These are phyloP conservation scores for Yarrowia sp. DNA, from an alignment of 805 yeast species.

Conservation along the genomic window DNA sequence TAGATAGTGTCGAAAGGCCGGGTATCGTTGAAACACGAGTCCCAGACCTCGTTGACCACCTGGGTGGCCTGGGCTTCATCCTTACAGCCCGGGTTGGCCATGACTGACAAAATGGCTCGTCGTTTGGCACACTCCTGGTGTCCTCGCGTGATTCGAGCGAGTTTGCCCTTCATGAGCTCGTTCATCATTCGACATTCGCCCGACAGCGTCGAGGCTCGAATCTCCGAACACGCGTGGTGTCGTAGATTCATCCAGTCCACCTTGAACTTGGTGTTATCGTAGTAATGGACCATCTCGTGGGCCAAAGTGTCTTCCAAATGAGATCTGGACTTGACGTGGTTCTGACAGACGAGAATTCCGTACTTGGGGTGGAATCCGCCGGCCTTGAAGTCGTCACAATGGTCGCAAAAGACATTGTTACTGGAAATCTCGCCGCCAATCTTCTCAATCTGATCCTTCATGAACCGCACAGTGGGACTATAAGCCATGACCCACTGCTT, in stretches of 20 bases:
- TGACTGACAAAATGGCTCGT: slow-evolving; percentile 83
- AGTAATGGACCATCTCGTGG: slow-evolving; percentile 93
- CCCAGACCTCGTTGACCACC: slow-evolving; percentile 88
- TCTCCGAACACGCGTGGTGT: slow-evolving; percentile 97
- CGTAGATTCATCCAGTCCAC: slow-evolving; percentile 84
- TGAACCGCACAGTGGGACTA: slow-evolving; percentile 80
- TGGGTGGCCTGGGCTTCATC: slow-evolving; percentile 74
- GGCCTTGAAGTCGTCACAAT: slow-evolving; percentile 80
- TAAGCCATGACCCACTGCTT: slow-evolving; percentile 79
- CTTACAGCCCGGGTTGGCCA: slow-evolving; percentile 84
- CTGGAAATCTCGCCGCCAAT: slow-evolving; percentile 61
- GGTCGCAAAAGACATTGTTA: slow-evolving; percentile 73
- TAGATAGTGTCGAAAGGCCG: slow-evolving; percentile 95
- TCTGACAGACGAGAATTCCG: slow-evolving; percentile 88
- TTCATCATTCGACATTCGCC: slow-evolving; percentile 95
- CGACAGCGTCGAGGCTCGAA: slow-evolving; percentile 87
- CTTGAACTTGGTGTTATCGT: slow-evolving; percentile 85
- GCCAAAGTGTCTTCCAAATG: slow-evolving; percentile 90
- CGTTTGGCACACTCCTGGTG: slow-evolving; percentile 91
- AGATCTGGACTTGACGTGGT: slow-evolving; percentile 73
- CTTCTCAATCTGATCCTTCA: slow-evolving; percentile 82
- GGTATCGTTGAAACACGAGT: slow-evolving; percentile 91
- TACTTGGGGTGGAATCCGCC: slow-evolving; percentile 94
- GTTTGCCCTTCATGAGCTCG: slow-evolving; percentile 69
- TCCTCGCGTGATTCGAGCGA: slow-evolving; percentile 66